Conservation (phyloP, 2,329 filamentous ascomycete species). For the Metarhizium album region DNA sequence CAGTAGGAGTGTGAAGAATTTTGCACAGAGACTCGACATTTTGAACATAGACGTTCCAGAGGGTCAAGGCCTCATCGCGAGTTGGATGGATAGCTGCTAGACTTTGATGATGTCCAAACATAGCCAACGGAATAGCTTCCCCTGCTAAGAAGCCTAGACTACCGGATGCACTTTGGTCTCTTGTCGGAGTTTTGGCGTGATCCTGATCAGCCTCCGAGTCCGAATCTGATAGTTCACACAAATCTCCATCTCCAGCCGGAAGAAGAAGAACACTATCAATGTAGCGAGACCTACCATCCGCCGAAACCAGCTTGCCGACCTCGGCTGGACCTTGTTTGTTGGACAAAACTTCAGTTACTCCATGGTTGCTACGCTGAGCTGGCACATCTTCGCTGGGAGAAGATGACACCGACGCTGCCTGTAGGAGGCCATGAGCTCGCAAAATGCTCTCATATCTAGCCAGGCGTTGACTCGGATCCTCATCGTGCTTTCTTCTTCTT, state of each 20-base stretch:
- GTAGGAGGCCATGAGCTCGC: conserved; percentile 21
- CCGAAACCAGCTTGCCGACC: conserved; percentile 5
- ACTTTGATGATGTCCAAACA: not conserved
- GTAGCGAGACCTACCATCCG: conserved; percentile 28
- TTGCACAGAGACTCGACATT: conserved; percentile 17
- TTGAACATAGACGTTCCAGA: conserved; percentile 16
- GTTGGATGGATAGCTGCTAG: conserved; percentile 13
- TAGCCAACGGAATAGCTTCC: not conserved
- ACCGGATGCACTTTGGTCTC: too few species aligned
- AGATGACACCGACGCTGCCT: not conserved
- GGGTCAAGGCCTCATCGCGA: conserved; percentile 10
- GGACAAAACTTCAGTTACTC: too few species aligned
- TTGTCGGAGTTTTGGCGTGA: not conserved
- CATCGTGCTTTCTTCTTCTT: conserved; percentile 24
- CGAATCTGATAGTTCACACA: conserved; percentile 4
- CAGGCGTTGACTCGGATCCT: conserved; percentile 22
- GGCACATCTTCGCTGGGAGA: too few species aligned
- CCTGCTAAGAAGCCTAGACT: too few species aligned
- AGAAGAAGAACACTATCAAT: conserved; percentile 22
- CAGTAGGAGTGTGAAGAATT: conserved; percentile 16
- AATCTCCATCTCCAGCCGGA: conserved; percentile 1
- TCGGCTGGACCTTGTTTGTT: too few species aligned
- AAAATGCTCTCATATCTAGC: conserved; percentile 29
- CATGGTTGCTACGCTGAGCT: too few species aligned
- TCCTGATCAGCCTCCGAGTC: not conserved